phyloP scores from a whole-genome alignment of 2,329 filamentous ascomycete species.

The Fusarium fracticaudum region DNA sequence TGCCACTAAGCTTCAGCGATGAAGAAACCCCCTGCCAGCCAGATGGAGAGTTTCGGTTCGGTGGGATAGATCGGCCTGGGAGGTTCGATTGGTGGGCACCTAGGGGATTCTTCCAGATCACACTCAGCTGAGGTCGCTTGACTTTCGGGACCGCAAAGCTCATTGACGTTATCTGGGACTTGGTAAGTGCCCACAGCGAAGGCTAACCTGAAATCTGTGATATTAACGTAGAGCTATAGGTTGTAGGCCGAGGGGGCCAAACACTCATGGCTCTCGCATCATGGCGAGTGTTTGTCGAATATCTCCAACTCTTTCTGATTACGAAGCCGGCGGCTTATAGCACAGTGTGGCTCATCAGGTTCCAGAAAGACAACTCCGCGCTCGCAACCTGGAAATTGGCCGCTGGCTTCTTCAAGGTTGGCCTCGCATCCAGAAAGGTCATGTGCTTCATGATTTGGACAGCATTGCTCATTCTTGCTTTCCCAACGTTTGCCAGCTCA shows the following conservation, averaged over 20 bases:
- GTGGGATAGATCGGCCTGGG: rapidly evolving
- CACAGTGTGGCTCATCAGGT: neutral
- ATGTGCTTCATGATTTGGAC: neutral
- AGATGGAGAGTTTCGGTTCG: neutral
- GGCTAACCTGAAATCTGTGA: rapidly evolving
- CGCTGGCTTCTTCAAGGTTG: rapidly evolving
- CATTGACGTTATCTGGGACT: conserved; percentile 12
- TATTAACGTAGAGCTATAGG: neutral
- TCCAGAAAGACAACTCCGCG: neutral
- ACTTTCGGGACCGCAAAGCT: conserved; percentile 2
- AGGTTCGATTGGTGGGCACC: neutral
- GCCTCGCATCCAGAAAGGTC: neutral
- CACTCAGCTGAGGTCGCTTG: neutral
- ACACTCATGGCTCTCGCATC: neutral
- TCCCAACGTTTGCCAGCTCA: neutral
- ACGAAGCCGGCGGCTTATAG: neutral
- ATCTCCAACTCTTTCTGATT: conserved; percentile 3
- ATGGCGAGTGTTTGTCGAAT: conserved; percentile 12
- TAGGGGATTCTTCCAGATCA: conserved; percentile 8
- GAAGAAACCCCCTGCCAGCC: neutral
- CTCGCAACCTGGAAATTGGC: neutral
- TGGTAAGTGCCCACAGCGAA: neutral
- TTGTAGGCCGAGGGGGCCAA: conserved; percentile 11
- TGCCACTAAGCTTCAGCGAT: rapidly evolving
- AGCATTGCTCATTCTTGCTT: neutral